phyloP scores from a whole-genome alignment of 2,329 filamentous ascomycete genomes.

The Scorias spongiosa region DNA sequence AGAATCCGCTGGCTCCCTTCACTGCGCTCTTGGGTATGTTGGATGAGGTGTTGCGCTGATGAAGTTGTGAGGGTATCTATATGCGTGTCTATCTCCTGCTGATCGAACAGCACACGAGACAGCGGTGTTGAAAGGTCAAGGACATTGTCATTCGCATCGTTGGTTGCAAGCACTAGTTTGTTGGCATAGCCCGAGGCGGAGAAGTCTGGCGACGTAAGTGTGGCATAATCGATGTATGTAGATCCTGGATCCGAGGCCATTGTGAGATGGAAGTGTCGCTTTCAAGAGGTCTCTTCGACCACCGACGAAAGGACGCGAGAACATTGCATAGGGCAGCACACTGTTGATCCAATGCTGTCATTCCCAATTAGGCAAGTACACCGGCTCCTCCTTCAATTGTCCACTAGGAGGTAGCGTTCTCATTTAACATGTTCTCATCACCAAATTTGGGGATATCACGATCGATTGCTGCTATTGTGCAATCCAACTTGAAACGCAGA shows the following conservation, averaged over 20 bases:
- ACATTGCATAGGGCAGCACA: too few species aligned
- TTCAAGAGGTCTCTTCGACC: too few species aligned
- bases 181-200: conserved; percentile 74
- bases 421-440: too few species aligned
- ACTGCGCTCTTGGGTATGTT: conserved; percentile 61
- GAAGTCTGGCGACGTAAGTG: conserved; percentile 74
- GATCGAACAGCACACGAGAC: conserved; percentile 85
- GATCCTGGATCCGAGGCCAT: background rate
- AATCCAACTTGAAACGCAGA: too few species aligned
- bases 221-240: conserved; percentile 82
- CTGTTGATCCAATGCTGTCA: too few species aligned
- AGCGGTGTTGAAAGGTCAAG: conserved; percentile 89
- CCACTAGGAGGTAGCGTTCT: too few species aligned
- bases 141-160: conserved; percentile 78
- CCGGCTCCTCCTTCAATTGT: too few species aligned
- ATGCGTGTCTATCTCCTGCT: conserved; percentile 91
- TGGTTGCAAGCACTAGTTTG: conserved; percentile 71
- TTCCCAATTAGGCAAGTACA: too few species aligned
- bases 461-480: too few species aligned
- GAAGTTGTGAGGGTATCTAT: conserved; percentile 81
- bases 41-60: conserved; percentile 64
- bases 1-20: conserved; percentile 59
- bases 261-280: background rate
- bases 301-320: too few species aligned
- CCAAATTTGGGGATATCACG: too few species aligned